Percentiles rank a stretch among this genome's conserved stretches.
Evolutionary conservation across 192 early-diverging fungal species (phyloP).

Genomic region (Entophlyctis helioformis): DNA sequence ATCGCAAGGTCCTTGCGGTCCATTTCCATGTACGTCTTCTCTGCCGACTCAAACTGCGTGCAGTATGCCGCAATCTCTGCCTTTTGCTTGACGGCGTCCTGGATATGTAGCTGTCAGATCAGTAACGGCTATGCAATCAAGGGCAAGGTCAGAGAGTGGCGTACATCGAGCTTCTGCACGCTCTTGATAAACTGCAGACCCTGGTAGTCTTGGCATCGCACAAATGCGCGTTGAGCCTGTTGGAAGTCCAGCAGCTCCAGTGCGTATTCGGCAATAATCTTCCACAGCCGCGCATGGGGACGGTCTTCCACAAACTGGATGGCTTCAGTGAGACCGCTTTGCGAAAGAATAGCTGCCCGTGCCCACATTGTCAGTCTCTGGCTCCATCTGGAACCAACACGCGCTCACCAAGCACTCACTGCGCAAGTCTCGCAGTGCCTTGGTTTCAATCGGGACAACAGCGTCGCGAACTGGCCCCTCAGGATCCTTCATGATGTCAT

Average conservation of each 20-base stretch:
- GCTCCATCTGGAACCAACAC: too few relatives aligned
- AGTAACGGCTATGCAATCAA: too few relatives aligned
- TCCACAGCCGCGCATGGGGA: conserved; percentile 42
- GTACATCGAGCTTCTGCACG: conserved; percentile 33
- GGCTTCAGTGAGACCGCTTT: conserved; percentile 31
- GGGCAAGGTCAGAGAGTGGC: not conserved
- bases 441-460: conserved; percentile 28
- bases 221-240: conserved; percentile 33
- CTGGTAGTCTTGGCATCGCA: conserved; percentile 30
- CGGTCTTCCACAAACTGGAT: conserved; percentile 38
- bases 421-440: conserved; percentile 31
- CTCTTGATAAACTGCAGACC: conserved; percentile 41
- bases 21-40: conserved; percentile 40
- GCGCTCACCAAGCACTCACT: too few relatives aligned
- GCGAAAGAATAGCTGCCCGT: conserved; percentile 13
- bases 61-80: conserved; percentile 42
- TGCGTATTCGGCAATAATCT: conserved; percentile 32
- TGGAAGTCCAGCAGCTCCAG: conserved; percentile 33
- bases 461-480: conserved; percentile 22
- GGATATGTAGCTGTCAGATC: not conserved
- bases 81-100: conserved; percentile 36
- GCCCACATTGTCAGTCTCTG: not conserved
- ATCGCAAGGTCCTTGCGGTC: conserved; percentile 49
- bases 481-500: conserved; percentile 35
- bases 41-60: conserved; percentile 31